Base-by-base conservation (phyloP, 2,329 filamentous ascomycete genomes). In the Lachnellula arida region DNA sequence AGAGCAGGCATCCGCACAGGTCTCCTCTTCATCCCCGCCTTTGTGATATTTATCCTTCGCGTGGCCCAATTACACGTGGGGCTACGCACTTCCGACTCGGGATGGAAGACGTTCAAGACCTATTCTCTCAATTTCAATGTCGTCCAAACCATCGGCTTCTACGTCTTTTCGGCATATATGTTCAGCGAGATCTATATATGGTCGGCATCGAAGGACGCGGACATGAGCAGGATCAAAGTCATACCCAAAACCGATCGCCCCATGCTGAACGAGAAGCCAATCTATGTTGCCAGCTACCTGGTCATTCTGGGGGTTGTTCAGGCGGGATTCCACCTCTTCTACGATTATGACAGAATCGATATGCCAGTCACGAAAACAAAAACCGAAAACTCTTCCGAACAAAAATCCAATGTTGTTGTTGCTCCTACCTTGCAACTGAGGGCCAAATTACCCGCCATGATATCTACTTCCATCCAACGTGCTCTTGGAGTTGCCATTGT, bases 171-270 rank as follows among this genome's bases (percentile, higher is more conserved):
- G 4, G 89, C 87, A 53, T 87, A 83, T 74, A 75, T 91, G 62
- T 97, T 93, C 71, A 86, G 84, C 67, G 86, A 92, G 67, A 78
- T 93, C 39, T 96, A 91, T 68, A 82, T 95, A 22, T 91, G 85
- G 81, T 87, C 87, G 4, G 77, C 81, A 51, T 75, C 84, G 22
- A 74, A 76, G 17, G 73, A 74, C 40, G 79, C 81, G 51, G 84
- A 86, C 59, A 77, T 97, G 53, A 80, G 81, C 60, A 89, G 88
- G 81, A 84, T 96, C 62, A 88, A 87, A 53, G 80, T 84, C 63
- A 82, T 80, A 58, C 84, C 82, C 71, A 85, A 77, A 59, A 85
- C 80, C 62, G 89, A 94, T 70, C 81, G 91, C 37, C 80, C 87
- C 19, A 80, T 84, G 51, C 74, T 97, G 56, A 97, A 97, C 70